Base-by-base conservation (phyloP, 2,329 filamentous ascomycete genomes). In the Aspergillus fumigatus region DNA sequence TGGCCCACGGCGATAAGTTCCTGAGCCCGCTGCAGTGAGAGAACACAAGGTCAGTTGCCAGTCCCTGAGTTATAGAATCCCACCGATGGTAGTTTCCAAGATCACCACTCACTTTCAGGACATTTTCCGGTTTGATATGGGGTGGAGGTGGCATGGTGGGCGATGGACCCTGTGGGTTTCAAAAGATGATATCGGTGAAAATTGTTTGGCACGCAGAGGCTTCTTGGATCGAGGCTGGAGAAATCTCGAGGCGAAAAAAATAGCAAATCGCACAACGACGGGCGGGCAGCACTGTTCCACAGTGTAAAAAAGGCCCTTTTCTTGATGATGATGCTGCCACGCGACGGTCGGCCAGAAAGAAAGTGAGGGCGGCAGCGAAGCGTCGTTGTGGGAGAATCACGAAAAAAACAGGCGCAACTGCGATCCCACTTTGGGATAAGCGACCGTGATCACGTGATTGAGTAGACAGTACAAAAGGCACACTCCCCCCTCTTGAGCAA, bases 1-100 rank as follows among this genome's bases (percentile, higher is more conserved):
- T 99, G 94, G 75, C 90, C 89, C 73, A 99, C 94, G 73, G 92
- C 94, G 81, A 97, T 97, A 79, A 99, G 90, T 83, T 99, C 94
- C 79, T 97, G 89, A 63, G 94, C 94, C 77, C 94, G 88, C 86
- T 86, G 62, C 62, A 69, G 50, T 57, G 48, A 47, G 48, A 55
- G 55, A 57, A 62, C 49, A 61, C 54, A 41, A 53, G 32, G 62
- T 52, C 27, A 59, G 48, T 38, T 19, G 11, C 5, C n/a, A 9
- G 5, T 40, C 29, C 23, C 43, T n/a, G 11, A 23, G 3, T 23
- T 5, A 14, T 11, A 23, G 2, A 25, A 45, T 17, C 48, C 32
- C 9, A 25, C 21, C 11, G 35, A 25, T 9, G 38, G 1, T 19
- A 35, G 26, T 43, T 48, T 19, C 17, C 50, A n/a, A 59, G 45